Evolutionary conservation across 1,284 basidiomycete species (phyloP), one percentile per base, ranked within the genome.

Genomic region (Pseudozyma pruni): DNA sequence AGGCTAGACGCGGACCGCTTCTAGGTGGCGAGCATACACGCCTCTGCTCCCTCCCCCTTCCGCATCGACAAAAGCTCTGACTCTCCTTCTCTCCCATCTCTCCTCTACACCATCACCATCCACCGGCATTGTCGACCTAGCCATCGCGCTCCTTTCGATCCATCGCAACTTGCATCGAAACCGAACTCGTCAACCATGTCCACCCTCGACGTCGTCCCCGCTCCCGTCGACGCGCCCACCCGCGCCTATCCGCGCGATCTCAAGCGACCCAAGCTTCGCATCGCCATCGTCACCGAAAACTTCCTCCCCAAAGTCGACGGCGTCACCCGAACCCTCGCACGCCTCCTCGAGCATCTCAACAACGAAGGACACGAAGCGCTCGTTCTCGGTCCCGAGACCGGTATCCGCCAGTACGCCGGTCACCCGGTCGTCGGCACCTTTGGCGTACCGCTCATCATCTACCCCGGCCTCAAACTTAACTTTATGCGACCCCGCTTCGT

Each of bases 221-320:
- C n/a, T n/a, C n/a, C n/a, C n/a, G n/a, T n/a, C n/a, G n/a, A n/a
- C n/a, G n/a, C n/a, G n/a, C n/a, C n/a, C n/a, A n/a, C n/a, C n/a
- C n/a, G n/a, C n/a, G 23, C 56, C 51, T 63, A 69, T 31, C 62
- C 68, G 3, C 49, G 45, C 48, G 76, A 80, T 32, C 31, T 61
- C 55, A 81, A 81, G 67, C 62, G 79, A 16, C 60, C 66, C 32
- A 81, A 81, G 48, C 59, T 82, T 20, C 75, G 83, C 40, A 76
- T 85, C 20, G 83, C 83, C 16, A 83, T 85, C 50, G 40, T 55
- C 32, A 47, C 79, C 83, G 86, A 87, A 67, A 87, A 87, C 83
- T 87, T 87, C 58, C 75, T 87, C 9, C 86, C 86, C 14, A 86
- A 87, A 68, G 81, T 87, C 32, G 86, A 87, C 71, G 87, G 86